phyloP scores from a whole-genome alignment of 257 asterid genomes.

The Nicotiana tomentosiformis region DNA sequence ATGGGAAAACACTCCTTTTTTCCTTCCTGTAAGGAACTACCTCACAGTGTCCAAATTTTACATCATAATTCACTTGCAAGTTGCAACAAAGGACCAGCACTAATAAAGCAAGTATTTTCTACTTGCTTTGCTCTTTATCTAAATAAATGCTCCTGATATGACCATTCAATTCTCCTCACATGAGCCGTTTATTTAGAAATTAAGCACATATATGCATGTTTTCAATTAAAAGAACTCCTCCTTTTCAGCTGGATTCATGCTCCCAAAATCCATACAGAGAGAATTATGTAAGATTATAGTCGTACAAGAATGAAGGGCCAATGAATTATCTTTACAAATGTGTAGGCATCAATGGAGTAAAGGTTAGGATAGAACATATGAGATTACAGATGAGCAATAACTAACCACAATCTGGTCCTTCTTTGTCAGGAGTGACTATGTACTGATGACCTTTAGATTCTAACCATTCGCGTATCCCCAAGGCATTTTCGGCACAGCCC shows the following conservation, averaged over 20 bases:
- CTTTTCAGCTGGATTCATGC: background rate
- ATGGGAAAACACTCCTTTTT: background rate
- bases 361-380: background rate
- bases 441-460: constrained; percentile 87
- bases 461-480: constrained; percentile 93
- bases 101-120: background rate
- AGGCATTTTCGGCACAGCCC: constrained; percentile 80
- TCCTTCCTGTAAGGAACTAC: background rate
- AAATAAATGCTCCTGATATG: background rate
- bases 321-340: background rate
- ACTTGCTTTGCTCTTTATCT: background rate
- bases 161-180: background rate
- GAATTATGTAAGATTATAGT: background rate
- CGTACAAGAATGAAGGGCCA: background rate
- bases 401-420: constrained; percentile 82
- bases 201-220: background rate
- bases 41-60: background rate
- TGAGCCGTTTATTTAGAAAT: background rate
- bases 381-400: background rate
- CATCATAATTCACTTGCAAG: background rate
- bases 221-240: background rate
- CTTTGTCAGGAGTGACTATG: constrained; percentile 89
- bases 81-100: background rate
- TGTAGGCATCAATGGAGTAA: background rate
- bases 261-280: background rate